A percentile compares a stretch with the other conserved stretches of the same genome.
Evolutionary conservation across 2,329 filamentous ascomycete species (phyloP).

Genomic region (Colletotrichum liriopes): DNA sequence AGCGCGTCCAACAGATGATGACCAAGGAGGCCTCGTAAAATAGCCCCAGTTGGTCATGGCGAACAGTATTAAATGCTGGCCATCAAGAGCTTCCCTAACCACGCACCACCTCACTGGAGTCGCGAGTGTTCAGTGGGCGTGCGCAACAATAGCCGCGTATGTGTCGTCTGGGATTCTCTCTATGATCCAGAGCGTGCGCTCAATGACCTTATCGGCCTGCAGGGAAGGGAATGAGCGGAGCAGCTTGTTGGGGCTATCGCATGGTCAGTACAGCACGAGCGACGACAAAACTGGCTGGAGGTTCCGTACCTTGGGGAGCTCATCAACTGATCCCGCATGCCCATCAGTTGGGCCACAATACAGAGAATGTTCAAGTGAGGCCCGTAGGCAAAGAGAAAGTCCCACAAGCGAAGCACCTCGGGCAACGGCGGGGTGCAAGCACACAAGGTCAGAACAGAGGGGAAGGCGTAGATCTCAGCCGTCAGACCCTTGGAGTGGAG

Average conservation of each 20-base stretch:
- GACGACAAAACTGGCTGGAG: constrained; percentile 3
- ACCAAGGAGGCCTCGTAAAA: not conserved
- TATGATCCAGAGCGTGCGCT: constrained; percentile 87
- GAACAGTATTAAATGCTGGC: not conserved
- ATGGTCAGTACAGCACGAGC: constrained; percentile 21
- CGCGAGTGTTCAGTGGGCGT: constrained; percentile 70
- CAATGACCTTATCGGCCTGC: constrained; percentile 87
- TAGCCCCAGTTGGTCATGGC: not conserved
- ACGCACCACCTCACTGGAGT: too few species aligned
- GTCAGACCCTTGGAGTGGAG: constrained; percentile 89
- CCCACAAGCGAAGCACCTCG: constrained; percentile 94
- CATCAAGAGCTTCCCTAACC: not conserved
- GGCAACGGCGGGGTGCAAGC: constrained; percentile 96
- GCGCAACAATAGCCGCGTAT: constrained; percentile 89
- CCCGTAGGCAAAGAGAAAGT: constrained; percentile 97
- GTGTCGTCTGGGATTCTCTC: constrained; percentile 92
- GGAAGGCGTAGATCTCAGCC: constrained; percentile 96
- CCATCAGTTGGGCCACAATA: constrained; percentile 93
- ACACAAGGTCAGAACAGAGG: constrained; percentile 93
- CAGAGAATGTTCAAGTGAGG: constrained; percentile 95
- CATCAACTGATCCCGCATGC: constrained; percentile 88
- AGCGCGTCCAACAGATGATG: not conserved
- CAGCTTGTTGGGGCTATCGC: constrained; percentile 88
- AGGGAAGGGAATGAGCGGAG: constrained; percentile 89
- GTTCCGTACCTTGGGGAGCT: constrained; percentile 82